These are phyloP conservation scores for Claviceps humidiphila DNA, from an alignment of 2,329 filamentous ascomycete genomes.

Conservation along the genomic window DNA sequence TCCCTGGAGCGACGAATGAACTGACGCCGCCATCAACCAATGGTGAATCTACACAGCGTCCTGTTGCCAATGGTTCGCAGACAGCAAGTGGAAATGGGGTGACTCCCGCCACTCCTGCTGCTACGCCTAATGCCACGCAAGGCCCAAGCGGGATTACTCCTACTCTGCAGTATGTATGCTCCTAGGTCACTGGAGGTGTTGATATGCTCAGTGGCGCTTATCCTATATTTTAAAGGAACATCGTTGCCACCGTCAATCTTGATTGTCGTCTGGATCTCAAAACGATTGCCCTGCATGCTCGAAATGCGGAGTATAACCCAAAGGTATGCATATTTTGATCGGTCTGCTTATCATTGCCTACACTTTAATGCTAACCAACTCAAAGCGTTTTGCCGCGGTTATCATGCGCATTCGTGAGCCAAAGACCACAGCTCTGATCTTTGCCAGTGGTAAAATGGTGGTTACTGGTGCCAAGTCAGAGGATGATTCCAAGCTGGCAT, in stretches of 20 bases:
- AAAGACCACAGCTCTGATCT: constrained; percentile 96
- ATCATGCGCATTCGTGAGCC: constrained; percentile 99
- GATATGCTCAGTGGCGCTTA: constrained; percentile 37
- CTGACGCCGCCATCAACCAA: constrained; percentile 68
- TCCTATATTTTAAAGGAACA: constrained; percentile 60
- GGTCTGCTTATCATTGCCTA: constrained; percentile 9
- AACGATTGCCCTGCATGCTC: constrained; percentile 94
- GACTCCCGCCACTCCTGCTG: constrained; percentile 79
- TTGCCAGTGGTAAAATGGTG: constrained; percentile 98
- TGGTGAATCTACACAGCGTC: constrained; percentile 36
- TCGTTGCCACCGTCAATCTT: constrained; percentile 96
- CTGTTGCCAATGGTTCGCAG: constrained; percentile 35
- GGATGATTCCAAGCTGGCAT: constrained; percentile 93
- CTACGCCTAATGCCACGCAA: constrained; percentile 72
- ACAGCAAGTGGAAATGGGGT: constrained; percentile 61
- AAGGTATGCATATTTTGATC: constrained; percentile 50
- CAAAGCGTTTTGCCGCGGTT: constrained; percentile 89
- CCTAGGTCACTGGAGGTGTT: constrained; percentile 16
- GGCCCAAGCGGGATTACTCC: constrained; percentile 83
- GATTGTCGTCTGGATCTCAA: constrained; percentile 95
- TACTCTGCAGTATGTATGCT: constrained; percentile 85
- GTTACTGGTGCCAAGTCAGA: constrained; percentile 97
- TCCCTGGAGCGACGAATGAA: constrained; percentile 72
- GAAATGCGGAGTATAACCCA: constrained; percentile 97
- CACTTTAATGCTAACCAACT: constrained; percentile 8